A percentile compares a stretch with the other conserved stretches of the same genome.
Conservation (phyloP, 2,329 filamentous ascomycete genomes). For the Trichoderma koningiopsis region DNA sequence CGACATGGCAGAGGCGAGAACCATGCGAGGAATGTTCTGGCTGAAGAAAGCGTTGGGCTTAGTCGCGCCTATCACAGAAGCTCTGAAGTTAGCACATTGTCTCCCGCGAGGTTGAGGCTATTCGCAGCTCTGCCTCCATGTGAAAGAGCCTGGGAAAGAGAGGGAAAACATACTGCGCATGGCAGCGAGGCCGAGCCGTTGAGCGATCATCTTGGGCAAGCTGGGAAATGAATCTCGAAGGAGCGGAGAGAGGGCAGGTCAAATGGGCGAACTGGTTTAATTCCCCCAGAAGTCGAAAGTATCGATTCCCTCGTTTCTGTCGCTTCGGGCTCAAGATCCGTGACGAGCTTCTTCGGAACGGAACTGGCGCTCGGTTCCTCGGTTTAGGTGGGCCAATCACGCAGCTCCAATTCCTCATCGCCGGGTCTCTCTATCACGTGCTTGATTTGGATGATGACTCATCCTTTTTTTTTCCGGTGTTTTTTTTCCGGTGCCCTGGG, state of each 20-base stretch:
- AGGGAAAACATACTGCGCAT: constrained; percentile 56
- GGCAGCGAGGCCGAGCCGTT: constrained; percentile 60
- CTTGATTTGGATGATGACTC: constrained; percentile 4
- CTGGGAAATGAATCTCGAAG: not conserved
- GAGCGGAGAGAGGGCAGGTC: not conserved
- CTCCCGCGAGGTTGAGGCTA: constrained; percentile 24
- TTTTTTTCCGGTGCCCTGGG: not conserved
- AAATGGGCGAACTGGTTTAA: not conserved
- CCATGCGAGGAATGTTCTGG: constrained; percentile 51
- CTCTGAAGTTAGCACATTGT: not conserved
- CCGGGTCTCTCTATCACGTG: constrained; percentile 3
- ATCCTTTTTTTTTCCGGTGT: too few species aligned
- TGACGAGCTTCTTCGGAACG: constrained; percentile 27
- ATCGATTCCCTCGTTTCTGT: not conserved
- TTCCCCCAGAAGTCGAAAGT: not conserved
- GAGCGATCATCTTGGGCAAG: constrained; percentile 53
- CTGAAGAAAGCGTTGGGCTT: constrained; percentile 50
- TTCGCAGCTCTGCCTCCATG: constrained; percentile 25
- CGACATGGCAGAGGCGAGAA: constrained; percentile 46
- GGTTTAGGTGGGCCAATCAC: constrained; percentile 47
- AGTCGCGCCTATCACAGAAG: constrained; percentile 39
- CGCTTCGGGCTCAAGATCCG: constrained; percentile 30
- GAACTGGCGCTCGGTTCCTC: constrained; percentile 44
- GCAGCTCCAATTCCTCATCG: constrained; percentile 42
- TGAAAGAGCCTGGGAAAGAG: constrained; percentile 31